Conservation (phyloP, 2,329 filamentous ascomycete species). For the Fusarium illudens region DNA sequence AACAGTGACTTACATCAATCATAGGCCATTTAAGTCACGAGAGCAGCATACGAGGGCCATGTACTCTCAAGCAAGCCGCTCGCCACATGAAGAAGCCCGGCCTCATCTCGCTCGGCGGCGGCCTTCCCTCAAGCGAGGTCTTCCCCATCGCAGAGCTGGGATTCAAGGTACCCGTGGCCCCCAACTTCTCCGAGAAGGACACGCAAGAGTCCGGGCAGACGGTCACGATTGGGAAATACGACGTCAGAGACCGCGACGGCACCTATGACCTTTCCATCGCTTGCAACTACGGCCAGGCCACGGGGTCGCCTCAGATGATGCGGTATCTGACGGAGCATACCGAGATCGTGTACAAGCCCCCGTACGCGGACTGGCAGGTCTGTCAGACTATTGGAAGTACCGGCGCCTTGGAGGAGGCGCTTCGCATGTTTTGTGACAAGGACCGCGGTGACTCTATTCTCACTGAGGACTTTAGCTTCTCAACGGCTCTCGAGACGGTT, state of each 20-base stretch:
- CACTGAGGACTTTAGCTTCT: slow-evolving; percentile 92
- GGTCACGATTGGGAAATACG: slow-evolving; percentile 82
- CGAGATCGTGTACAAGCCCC: slow-evolving; percentile 85
- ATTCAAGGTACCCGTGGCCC: slow-evolving; percentile 75
- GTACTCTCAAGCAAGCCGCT: slow-evolving; percentile 84
- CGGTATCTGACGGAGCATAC: slow-evolving; percentile 95
- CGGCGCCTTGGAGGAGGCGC: slow-evolving; percentile 80
- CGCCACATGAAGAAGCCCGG: slow-evolving; percentile 81
- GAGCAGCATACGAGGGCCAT: slow-evolving; percentile 67
- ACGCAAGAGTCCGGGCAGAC: slow-evolving; percentile 67
- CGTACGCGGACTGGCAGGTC: slow-evolving; percentile 90
- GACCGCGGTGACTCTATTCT: slow-evolving; percentile 79
- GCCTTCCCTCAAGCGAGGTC: slow-evolving; percentile 85
- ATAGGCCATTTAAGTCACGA: slow-evolving; percentile 69
- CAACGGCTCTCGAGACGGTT: slow-evolving; percentile 70
- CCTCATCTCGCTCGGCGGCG: slow-evolving; percentile 91
- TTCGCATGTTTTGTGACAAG: slow-evolving; percentile 79
- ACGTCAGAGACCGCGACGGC: slow-evolving; percentile 67
- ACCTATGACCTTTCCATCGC: slow-evolving; percentile 81
- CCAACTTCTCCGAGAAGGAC: slow-evolving; percentile 75
- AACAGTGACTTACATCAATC: slow-evolving; percentile 14
- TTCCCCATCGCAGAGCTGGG: slow-evolving; percentile 88
- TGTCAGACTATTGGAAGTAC: slow-evolving; percentile 88
- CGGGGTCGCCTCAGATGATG: slow-evolving; percentile 85
- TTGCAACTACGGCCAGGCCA: slow-evolving; percentile 92